Conservation (phyloP, 305 asterid genomes). For the Fraxinus greggii region DNA sequence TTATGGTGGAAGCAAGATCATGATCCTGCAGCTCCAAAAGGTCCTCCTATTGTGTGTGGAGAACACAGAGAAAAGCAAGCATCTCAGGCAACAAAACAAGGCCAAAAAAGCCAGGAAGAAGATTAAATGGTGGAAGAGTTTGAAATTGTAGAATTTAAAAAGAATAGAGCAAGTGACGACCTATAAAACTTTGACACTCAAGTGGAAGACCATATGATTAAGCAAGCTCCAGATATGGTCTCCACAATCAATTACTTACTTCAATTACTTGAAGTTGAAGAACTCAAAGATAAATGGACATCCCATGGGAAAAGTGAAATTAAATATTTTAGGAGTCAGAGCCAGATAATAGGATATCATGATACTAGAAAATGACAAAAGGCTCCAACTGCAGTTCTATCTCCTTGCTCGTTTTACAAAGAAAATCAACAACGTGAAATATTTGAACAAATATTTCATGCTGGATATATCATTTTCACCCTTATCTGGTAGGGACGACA, state of each 20-base stretch:
- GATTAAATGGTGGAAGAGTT: not conserved
- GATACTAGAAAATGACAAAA: not conserved
- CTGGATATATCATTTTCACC: not conserved
- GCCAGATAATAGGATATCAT: not conserved
- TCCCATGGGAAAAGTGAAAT: not conserved
- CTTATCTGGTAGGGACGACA: not conserved
- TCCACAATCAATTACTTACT: not conserved
- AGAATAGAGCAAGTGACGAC: not conserved
- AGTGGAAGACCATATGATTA: not conserved
- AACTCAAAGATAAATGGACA: not conserved
- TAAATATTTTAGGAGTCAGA: not conserved
- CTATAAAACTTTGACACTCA: not conserved
- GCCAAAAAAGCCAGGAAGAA: conserved; percentile 8
- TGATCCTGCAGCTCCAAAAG: conserved; percentile 87
- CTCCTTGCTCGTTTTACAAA: not conserved
- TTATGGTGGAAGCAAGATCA: conserved; percentile 71
- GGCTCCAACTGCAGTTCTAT: not conserved
- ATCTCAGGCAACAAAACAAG: conserved; percentile 24
- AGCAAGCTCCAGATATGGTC: not conserved
- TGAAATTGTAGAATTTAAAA: not conserved
- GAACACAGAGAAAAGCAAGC: conserved; percentile 20
- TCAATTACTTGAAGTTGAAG: conserved; percentile 6
- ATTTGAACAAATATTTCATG: not conserved
- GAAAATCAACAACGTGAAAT: not conserved
- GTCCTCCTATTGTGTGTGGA: conserved; percentile 61